Evolutionary conservation across 192 early-diverging fungal species (phyloP).

Genomic region (Oehlia diaphana): DNA sequence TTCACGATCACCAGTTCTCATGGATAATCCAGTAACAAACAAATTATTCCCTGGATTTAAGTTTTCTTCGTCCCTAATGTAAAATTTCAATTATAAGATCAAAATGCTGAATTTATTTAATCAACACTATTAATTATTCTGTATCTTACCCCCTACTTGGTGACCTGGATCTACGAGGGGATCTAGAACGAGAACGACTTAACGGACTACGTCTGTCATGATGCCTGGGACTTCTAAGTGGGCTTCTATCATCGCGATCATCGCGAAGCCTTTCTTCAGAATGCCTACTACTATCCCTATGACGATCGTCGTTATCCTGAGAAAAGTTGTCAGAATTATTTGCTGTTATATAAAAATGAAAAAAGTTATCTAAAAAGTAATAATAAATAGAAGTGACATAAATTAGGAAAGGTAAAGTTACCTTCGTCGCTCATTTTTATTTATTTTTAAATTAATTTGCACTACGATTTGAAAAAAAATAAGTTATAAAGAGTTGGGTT

Average conservation of each 20-base stretch:
- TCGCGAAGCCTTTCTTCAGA: constrained; percentile 25
- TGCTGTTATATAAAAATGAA: background rate
- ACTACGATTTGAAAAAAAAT: background rate
- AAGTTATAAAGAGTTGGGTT: background rate
- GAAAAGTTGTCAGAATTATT: constrained; percentile 29
- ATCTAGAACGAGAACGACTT: constrained; percentile 7
- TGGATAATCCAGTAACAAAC: constrained; percentile 70
- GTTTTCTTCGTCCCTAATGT: constrained; percentile 37
- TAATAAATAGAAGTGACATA: background rate
- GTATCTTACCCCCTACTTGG: background rate
- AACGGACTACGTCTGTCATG: background rate
- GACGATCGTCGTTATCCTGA: constrained; percentile 19
- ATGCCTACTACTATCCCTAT: background rate
- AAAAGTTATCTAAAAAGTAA: background rate
- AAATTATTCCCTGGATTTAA: constrained; percentile 71
- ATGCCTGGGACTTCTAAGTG: background rate
- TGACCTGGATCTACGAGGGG: constrained; percentile 7
- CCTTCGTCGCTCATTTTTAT: constrained; percentile 24
- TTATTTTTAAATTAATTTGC: background rate
- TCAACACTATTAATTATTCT: background rate
- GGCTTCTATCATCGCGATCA: constrained; percentile 16
- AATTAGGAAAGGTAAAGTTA: background rate
- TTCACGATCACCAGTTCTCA: constrained; percentile 59
- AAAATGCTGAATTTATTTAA: background rate
- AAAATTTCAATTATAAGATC: background rate